Evolutionary conservation across 2,329 filamentous ascomycete species (phyloP).

Genomic region (Penicillium sp.): DNA sequence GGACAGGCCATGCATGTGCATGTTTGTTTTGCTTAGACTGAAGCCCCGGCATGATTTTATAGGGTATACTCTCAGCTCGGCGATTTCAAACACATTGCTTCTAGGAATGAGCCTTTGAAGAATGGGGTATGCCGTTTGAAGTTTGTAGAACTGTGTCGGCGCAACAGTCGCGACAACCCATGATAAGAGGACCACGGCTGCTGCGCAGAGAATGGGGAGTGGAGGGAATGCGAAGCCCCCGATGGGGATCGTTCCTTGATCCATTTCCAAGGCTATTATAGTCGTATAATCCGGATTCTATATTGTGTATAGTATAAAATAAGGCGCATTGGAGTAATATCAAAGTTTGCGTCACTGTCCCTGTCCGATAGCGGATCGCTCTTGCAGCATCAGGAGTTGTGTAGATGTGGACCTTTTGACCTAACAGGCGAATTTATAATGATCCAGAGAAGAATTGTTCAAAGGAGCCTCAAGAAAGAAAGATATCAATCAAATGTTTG

Average conservation of each 20-base stretch:
- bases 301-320: neutral
- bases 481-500: no score
- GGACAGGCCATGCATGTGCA: constrained; percentile 56
- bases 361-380: neutral
- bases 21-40: constrained; percentile 47
- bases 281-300: neutral
- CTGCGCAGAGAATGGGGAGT: neutral
- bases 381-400: neutral
- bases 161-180: constrained; percentile 3
- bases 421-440: neutral
- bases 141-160: constrained; percentile 6
- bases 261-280: neutral
- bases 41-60: constrained; percentile 65
- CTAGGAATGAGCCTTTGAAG: neutral
- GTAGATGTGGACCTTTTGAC: neutral
- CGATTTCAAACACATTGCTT: constrained; percentile 22
- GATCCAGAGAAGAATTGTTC: neutral
- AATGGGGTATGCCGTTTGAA: neutral
- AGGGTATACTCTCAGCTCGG: constrained; percentile 55
- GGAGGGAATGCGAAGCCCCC: neutral
- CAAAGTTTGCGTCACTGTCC: neutral
- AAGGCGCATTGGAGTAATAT: neutral
- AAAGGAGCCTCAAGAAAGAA: neutral
- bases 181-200: constrained; percentile 4
- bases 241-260: neutral